These are phyloP conservation scores for Zizania latifolia DNA, from an alignment of 176 grass and related monocot genomes.

Conservation along the genomic window DNA sequence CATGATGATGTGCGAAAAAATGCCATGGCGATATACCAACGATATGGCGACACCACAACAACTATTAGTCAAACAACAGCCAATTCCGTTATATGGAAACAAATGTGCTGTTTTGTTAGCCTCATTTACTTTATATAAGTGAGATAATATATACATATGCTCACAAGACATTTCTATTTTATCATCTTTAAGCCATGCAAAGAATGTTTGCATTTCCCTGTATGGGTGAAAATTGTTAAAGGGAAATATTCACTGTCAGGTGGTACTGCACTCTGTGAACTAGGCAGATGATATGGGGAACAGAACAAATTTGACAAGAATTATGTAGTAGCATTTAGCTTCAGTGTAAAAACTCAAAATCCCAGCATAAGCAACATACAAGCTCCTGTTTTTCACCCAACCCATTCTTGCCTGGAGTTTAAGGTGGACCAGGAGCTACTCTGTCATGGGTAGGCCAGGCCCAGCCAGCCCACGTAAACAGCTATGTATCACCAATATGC, in stretches of 20 bases:
- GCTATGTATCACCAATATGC: too few relatives aligned
- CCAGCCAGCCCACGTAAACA: too few relatives aligned
- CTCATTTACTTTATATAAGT: not conserved
- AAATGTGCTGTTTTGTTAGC: not conserved
- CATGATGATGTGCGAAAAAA: too few relatives aligned
- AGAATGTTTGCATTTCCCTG: not conserved
- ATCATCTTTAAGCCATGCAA: not conserved
- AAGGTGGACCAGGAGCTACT: not conserved
- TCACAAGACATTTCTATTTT: not conserved
- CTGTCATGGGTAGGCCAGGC: too few relatives aligned
- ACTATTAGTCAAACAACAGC: not conserved
- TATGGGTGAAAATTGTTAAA: not conserved
- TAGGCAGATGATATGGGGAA: not conserved
- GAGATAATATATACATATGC: not conserved
- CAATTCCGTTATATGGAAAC: not conserved
- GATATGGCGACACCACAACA: too few relatives aligned
- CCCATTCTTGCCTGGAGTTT: not conserved
- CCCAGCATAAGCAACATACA: not conserved
- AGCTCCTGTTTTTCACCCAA: not conserved
- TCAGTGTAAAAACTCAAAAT: conserved; percentile 9
- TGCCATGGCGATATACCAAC: too few relatives aligned
- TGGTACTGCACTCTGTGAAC: not conserved
- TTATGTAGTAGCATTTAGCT: not conserved
- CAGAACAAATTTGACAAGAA: conserved; percentile 1
- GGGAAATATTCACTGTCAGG: not conserved